Conservation (phyloP, 768 basidiomycete genomes). For the Tulasnella sp. region DNA sequence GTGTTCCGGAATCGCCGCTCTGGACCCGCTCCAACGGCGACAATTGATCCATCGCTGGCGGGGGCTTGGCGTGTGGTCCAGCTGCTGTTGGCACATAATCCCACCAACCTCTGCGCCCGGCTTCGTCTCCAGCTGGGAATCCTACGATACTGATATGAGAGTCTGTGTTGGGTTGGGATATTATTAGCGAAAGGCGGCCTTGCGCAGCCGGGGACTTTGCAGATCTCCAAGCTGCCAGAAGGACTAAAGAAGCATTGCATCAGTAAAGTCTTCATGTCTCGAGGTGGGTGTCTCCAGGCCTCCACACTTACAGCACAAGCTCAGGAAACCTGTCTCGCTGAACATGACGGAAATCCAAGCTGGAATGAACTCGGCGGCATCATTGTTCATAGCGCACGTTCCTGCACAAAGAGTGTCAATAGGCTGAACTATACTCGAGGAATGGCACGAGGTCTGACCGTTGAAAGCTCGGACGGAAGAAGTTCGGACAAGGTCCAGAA, state of each 20-base stretch:
- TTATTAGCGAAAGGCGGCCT: constrained; percentile 57
- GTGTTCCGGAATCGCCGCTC: not conserved
- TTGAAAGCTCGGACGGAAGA: constrained; percentile 52
- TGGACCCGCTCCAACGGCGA: not conserved
- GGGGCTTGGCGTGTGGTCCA: not conserved
- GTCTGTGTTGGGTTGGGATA: not conserved
- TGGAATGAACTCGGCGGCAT: constrained; percentile 46
- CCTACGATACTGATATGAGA: constrained; percentile 20
- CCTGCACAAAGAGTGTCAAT: constrained; percentile 1
- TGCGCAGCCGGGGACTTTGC: constrained; percentile 55
- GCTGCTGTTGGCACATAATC: constrained; percentile 52
- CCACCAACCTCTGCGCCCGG: constrained; percentile 54
- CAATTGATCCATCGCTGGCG: not conserved
- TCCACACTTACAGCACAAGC: constrained; percentile 59
- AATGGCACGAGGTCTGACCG: constrained; percentile 45
- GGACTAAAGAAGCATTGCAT: constrained; percentile 28
- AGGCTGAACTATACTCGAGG: constrained; percentile 3
- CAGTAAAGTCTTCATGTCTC: not conserved
- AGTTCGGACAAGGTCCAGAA: constrained; percentile 50
- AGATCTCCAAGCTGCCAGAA: constrained; percentile 56
- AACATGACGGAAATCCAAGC: constrained; percentile 54
- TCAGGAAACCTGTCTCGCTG: constrained; percentile 60
- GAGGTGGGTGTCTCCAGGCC: not conserved
- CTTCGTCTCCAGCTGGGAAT: not conserved
- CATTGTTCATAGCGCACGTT: constrained; percentile 21